Evolutionary conservation across 2,329 filamentous ascomycete genomes (phyloP), one percentile per base, ranked within the genome.

Genomic region (Pseudogymnoascus sp.): DNA sequence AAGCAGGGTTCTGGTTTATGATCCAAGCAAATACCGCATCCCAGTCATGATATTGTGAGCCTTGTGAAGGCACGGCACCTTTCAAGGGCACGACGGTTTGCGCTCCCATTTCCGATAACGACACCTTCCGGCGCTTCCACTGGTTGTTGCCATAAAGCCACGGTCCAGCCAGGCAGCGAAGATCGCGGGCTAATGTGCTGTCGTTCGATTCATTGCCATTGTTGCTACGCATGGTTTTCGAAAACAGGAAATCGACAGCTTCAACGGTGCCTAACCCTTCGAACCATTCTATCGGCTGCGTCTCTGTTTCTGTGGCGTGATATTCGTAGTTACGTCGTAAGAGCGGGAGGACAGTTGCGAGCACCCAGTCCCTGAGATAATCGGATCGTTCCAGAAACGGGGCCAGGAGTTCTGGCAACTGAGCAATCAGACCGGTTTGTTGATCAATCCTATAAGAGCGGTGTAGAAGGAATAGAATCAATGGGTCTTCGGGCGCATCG

Each of bases 1-100:
- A 81, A 18, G 76, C 77, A 3, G 77, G 76, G 0, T 88, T 85
- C 63, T 85, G 82, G 2, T 75, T 70, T 12, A 81, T 77, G 38
- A 93, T 77, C 88, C 88, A 92, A 60, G 81, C 77, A 59, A 89
- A 83, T 3, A 87, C 77, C 64, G 82, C 79, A 64, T 90, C 85
- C 88, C 88, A 92, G 6, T 85, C 87, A 41, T 81, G 71, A 72
- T 82, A 80, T 61, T 77, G 72, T 58, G 73, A 61, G n/a, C 65
- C 69, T 6, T 69, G 61, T 6, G 60, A 35, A n/a, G 61, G 36
- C 12, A 61, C 63, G n/a, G 71, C 67, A 14, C 67, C 67, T 43
- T 70, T 64, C 30, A 68, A 64, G 11, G 68, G 61, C 50, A 63
- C 33, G 30, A 65, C 57, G 8, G 62, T 57, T 16, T 65, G 65